Conservation (phyloP, 2,329 filamentous ascomycete species). For the Zymoseptoria passerinii region DNA sequence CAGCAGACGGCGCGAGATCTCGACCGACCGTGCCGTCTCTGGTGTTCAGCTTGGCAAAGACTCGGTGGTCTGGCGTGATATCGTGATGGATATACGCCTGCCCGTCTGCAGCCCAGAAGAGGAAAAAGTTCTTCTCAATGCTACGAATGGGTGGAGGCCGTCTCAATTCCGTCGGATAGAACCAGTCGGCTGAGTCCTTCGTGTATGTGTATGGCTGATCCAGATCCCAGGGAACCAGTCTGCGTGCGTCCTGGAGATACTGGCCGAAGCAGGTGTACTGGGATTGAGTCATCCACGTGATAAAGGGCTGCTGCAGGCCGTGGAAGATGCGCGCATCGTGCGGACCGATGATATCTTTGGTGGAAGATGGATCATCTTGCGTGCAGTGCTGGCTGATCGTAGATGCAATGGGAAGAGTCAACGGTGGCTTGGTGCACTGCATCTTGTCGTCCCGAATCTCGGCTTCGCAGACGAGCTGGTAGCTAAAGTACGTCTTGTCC, state of each 20-base stretch:
- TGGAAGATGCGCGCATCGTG: conserved; percentile 52
- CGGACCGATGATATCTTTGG: conserved; percentile 33
- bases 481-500: neutral
- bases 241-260: conserved; percentile 46
- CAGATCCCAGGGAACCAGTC: conserved; percentile 33
- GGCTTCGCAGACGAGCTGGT: conserved; percentile 7
- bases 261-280: conserved; percentile 47
- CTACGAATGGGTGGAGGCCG: conserved; percentile 37
- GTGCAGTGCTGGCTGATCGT: conserved; percentile 1
- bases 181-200: conserved; percentile 26
- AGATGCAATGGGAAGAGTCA: conserved; percentile 3
- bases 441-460: conserved; percentile 2
- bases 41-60: conserved; percentile 38
- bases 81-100: conserved; percentile 47
- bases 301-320: conserved; percentile 42
- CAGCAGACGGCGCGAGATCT: conserved; percentile 36
- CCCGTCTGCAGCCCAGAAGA: conserved; percentile 47
- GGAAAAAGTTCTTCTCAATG: conserved; percentile 54
- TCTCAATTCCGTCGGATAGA: conserved; percentile 41
- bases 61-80: conserved; percentile 37
- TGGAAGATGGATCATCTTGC: neutral
- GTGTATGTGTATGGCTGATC: neutral
- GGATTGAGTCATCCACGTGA: conserved; percentile 49
- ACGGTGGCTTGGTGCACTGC: conserved; percentile 2
- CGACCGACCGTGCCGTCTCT: conserved; percentile 39